Conservation (phyloP, 768 basidiomycete species). For the Tubosaeta sp. region DNA sequence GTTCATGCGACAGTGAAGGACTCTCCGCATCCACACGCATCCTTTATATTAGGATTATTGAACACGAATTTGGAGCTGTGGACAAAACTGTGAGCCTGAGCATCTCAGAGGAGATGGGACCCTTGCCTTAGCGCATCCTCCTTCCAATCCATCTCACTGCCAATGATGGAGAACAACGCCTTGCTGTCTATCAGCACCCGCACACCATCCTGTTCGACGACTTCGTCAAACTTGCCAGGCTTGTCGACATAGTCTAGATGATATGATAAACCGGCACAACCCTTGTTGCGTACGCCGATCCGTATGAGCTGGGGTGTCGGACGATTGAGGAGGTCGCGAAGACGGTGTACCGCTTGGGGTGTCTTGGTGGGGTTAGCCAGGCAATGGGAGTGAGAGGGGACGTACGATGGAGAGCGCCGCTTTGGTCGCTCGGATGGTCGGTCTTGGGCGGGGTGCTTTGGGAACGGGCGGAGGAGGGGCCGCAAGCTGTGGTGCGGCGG, state of each 20-base stretch:
- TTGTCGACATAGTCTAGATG: slow-evolving; percentile 94
- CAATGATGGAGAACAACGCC: slow-evolving; percentile 96
- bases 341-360: slow-evolving; percentile 66
- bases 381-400: background rate
- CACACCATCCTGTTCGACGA: slow-evolving; percentile 94
- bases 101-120: background rate
- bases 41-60: slow-evolving; percentile 91
- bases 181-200: slow-evolving; percentile 93
- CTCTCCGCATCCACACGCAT: slow-evolving; percentile 93
- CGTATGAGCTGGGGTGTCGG: slow-evolving; percentile 91
- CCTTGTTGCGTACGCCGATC: slow-evolving; percentile 95
- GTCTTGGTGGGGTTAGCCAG: slow-evolving; percentile 47
- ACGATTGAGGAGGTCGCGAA: slow-evolving; percentile 68
- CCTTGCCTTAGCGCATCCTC: slow-evolving; percentile 82
- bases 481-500: slow-evolving; percentile 65
- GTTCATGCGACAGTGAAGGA: slow-evolving; percentile 62
- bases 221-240: slow-evolving; percentile 90
- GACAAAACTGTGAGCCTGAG: slow-evolving; percentile 2
- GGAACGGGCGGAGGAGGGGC: slow-evolving; percentile 71
- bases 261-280: slow-evolving; percentile 83
- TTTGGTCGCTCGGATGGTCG: slow-evolving; percentile 65
- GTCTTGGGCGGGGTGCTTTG: slow-evolving; percentile 58
- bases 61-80: slow-evolving; percentile 79
- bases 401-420: slow-evolving; percentile 74
- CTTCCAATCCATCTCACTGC: slow-evolving; percentile 98